A percentile compares a stretch with the other conserved stretches of the same genome.
These are phyloP conservation scores for Butyriboletus appendiculatus DNA, from an alignment of 1,284 basidiomycete genomes.

Conservation along the genomic window DNA sequence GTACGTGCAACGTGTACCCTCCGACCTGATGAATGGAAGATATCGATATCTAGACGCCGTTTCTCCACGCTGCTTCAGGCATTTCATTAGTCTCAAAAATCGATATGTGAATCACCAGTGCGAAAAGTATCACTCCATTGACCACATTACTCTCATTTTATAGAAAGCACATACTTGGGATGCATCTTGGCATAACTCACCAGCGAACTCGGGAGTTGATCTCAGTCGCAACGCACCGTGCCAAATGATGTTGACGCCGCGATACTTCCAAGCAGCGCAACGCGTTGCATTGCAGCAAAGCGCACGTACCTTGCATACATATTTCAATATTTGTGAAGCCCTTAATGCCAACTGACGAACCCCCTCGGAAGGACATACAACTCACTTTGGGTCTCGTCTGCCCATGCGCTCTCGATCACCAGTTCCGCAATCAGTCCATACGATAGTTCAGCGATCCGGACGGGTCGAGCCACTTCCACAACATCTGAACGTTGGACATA, in stretches of 20 bases:
- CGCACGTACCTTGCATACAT: background rate
- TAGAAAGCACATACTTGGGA: background rate
- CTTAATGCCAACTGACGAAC: background rate
- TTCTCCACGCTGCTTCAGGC: background rate
- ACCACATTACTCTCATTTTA: background rate
- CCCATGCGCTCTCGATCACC: background rate
- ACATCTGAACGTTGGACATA: background rate
- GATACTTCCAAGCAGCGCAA: background rate
- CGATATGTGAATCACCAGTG: background rate
- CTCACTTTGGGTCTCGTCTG: background rate
- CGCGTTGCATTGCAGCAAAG: background rate
- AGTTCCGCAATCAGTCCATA: background rate
- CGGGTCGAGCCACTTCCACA: background rate
- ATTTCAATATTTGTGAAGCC: background rate
- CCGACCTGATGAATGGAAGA: background rate
- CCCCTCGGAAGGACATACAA: background rate
- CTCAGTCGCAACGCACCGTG: too few relatives aligned
- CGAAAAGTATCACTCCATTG: background rate
- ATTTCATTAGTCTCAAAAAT: background rate
- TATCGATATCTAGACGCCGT: background rate
- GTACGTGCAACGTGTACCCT: background rate
- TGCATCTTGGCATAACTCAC: background rate
- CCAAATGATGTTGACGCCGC: background rate
- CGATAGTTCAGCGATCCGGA: background rate
- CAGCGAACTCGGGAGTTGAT: background rate